These are phyloP conservation scores for Symbiodinium pilosum DNA, from an alignment of 73 alveolate genomes.

Conservation along the genomic window DNA sequence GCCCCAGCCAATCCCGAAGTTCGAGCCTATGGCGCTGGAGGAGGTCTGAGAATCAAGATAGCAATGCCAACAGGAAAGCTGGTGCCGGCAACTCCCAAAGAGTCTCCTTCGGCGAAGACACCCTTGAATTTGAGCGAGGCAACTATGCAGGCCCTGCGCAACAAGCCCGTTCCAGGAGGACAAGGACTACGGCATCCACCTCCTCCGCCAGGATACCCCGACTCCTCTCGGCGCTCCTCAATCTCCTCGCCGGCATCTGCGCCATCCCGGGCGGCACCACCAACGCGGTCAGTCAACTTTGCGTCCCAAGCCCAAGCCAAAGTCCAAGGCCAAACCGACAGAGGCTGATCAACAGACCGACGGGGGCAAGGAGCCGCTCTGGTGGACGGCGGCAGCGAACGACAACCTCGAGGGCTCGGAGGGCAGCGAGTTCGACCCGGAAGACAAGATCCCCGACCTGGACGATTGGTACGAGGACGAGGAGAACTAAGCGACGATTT, in stretches of 20 bases:
- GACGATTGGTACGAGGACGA: neutral
- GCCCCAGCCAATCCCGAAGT: neutral
- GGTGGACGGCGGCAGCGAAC: neutral
- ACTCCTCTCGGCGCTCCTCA: neutral
- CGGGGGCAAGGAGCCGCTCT: neutral
- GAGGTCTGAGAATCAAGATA: neutral
- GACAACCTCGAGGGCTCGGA: neutral
- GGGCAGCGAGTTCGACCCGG: neutral
- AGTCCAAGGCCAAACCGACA: neutral
- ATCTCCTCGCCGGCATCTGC: neutral
- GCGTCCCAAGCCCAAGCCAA: neutral
- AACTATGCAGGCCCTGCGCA: neutral
- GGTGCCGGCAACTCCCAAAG: slow-evolving; percentile 5
- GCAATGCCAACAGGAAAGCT: too few species aligned
- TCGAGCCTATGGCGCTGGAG: slow-evolving; percentile 35
- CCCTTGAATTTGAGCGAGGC: neutral
- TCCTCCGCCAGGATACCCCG: neutral
- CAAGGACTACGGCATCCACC: too few species aligned
- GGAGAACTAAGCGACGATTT: neutral
- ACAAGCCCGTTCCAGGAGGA: neutral
- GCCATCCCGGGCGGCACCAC: neutral
- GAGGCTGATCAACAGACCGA: neutral
- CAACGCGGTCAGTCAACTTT: neutral
- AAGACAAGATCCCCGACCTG: neutral
- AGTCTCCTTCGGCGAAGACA: neutral